These are phyloP conservation scores for Lasiodiplodia sp. DNA, from an alignment of 2,329 filamentous ascomycete species.

Conservation along the genomic window DNA sequence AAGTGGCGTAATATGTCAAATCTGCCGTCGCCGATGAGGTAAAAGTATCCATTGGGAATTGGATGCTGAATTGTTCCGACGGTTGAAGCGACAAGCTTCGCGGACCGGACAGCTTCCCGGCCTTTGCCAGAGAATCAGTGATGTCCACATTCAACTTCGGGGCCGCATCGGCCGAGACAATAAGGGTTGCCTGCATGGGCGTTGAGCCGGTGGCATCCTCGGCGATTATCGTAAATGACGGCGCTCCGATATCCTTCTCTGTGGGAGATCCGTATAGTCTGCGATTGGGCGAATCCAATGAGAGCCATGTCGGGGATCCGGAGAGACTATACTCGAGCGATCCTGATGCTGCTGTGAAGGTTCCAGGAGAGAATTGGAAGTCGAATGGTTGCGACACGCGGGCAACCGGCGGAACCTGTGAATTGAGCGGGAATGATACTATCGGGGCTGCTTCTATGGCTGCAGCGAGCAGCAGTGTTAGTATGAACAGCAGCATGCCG, in stretches of 20 bases:
- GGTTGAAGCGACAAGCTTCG: constrained; percentile 59
- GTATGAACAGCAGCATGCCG: constrained; percentile 34
- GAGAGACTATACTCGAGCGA: constrained; percentile 71
- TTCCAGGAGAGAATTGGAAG: constrained; percentile 75
- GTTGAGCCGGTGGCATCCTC: constrained; percentile 69
- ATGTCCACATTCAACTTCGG: constrained; percentile 66
- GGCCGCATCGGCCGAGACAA: constrained; percentile 67
- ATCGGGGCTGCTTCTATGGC: constrained; percentile 42
- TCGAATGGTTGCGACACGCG: constrained; percentile 71
- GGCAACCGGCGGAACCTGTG: constrained; percentile 82
- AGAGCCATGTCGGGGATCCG: constrained; percentile 75
- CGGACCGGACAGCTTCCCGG: constrained; percentile 66
- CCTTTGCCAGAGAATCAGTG: constrained; percentile 62
- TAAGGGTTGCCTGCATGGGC: constrained; percentile 71
- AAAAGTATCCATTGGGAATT: constrained; percentile 66
- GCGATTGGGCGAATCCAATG: constrained; percentile 69
- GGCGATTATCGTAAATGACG: constrained; percentile 72
- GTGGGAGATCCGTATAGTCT: constrained; percentile 76
- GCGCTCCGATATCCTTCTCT: constrained; percentile 63
- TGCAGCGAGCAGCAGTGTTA: constrained; percentile 34
- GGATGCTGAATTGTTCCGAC: constrained; percentile 47
- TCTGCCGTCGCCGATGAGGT: constrained; percentile 58
- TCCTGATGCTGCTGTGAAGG: constrained; percentile 68
- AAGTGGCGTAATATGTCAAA: constrained; percentile 77
- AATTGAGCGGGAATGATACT: constrained; percentile 76